Evolutionary conservation across 106 monocot species (phyloP).

Genomic region (Apostasia shenzhenica): DNA sequence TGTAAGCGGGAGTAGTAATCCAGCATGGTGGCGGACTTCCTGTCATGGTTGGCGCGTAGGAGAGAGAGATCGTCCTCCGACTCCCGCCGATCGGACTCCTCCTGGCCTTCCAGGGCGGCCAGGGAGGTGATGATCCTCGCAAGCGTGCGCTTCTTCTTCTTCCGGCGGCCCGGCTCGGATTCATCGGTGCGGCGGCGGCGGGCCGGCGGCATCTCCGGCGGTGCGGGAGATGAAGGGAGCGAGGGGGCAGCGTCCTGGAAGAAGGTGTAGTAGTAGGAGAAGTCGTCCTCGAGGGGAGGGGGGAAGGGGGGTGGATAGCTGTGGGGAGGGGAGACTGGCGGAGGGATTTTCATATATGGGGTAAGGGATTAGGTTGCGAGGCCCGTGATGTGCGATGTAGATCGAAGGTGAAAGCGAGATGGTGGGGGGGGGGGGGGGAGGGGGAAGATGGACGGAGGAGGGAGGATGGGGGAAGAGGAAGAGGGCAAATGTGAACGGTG

Average conservation of each 20-base stretch:
- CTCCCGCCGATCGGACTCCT: constrained; percentile 17
- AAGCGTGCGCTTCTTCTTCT: constrained; percentile 24
- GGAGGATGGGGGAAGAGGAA: neutral
- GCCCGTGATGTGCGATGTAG: neutral
- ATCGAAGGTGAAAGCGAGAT: neutral
- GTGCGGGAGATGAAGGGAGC: constrained; percentile 1
- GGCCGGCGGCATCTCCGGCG: constrained; percentile 11
- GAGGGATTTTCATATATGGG: constrained; percentile 27
- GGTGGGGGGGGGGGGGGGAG: neutral
- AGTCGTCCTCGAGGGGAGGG: constrained; percentile 32
- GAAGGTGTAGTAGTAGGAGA: constrained; percentile 41
- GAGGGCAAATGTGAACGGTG: neutral
- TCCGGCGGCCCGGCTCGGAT: neutral
- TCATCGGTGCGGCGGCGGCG: neutral
- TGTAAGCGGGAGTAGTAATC: constrained; percentile 23
- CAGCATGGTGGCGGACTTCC: constrained; percentile 17
- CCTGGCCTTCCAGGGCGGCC: constrained; percentile 36
- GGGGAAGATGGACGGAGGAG: neutral
- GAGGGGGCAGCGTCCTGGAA: constrained; percentile 34
- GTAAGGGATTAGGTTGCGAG: neutral
- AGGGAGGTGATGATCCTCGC: constrained; percentile 35
- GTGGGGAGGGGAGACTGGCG: constrained; percentile 6
- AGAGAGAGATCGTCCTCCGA: constrained; percentile 22
- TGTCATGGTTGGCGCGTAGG: constrained; percentile 25
- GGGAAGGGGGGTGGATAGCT: neutral